Percentiles rank a stretch among this genome's conserved stretches.
Evolutionary conservation across 75 land plant species (phyloP).

Genomic region (Gnetum montanum): DNA sequence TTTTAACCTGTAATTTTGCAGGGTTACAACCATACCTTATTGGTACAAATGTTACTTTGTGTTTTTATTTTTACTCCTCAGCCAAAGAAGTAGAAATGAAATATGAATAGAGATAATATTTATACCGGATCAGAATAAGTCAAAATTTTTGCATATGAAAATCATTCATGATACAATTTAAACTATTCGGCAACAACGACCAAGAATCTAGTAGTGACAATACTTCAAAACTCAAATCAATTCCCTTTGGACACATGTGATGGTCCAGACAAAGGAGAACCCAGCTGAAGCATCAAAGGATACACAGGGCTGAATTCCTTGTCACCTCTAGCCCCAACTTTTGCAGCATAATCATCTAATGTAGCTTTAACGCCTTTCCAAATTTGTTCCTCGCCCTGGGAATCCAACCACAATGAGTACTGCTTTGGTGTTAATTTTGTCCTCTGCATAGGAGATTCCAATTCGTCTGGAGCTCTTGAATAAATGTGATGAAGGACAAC

Average conservation of each 20-base stretch:
- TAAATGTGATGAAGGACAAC: slow-evolving; percentile 91
- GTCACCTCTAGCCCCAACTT: slow-evolving; percentile 72
- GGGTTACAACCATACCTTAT: too few species aligned
- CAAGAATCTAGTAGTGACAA: too few species aligned
- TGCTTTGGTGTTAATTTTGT: slow-evolving; percentile 68
- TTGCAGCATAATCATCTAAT: slow-evolving; percentile 85
- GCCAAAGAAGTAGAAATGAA: too few species aligned
- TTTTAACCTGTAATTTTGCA: too few species aligned
- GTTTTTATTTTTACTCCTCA: too few species aligned
- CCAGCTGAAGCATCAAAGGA: slow-evolving; percentile 75
- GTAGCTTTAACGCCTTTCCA: slow-evolving; percentile 95
- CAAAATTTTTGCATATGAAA: too few species aligned
- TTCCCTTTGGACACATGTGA: slow-evolving; percentile 8
- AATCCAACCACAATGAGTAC: slow-evolving; percentile 93
- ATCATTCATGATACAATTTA: too few species aligned
- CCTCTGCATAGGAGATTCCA: slow-evolving; percentile 83
- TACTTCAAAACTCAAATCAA: too few species aligned
- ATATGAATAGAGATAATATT: too few species aligned
- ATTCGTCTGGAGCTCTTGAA: slow-evolving; percentile 79
- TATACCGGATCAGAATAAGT: too few species aligned
- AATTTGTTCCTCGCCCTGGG: slow-evolving; percentile 83
- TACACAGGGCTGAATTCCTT: slow-evolving; percentile 91
- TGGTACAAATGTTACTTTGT: too few species aligned
- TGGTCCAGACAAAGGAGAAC: slow-evolving; percentile 38
- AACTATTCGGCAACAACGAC: too few species aligned